Evolutionary conservation across 2,329 filamentous ascomycete species (phyloP), one percentile per base, ranked within the genome.

Genomic region (Massarina eburnea): DNA sequence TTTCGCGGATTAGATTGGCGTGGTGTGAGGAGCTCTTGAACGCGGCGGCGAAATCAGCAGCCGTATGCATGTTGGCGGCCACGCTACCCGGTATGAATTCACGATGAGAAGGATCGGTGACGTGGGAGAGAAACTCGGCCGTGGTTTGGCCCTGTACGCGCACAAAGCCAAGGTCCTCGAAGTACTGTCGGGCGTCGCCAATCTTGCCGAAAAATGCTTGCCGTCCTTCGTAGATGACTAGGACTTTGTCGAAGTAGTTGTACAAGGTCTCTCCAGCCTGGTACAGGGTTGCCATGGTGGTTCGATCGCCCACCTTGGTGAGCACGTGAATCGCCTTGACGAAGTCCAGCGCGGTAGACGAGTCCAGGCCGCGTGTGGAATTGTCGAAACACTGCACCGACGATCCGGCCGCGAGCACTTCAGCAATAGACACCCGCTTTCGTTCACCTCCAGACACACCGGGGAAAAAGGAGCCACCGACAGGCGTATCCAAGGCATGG

Each of bases 171-270:
- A 85, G 80, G 8, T 76, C 67, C 54, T 81, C 78, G 46, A 89
- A 89, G 66, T 82, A 89, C 0, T 66, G 65, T 55, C 78, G 82
- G 1, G 85, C 86, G 1, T 73, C 65, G 3, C 51, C 59, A 0
- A 80, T 78, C 0, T 78, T 77, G 0, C 87, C 87, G 51, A 83
- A 89, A 71, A 81, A 90, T 48, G 89, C 89, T 59, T 89, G 79
- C 0, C 82, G 77, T 1, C 87, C 88, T 57, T 89, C 83, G 57
- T 89, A 88, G 0, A 90, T 71, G 0, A 91, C 82, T 0, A 83
- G 75, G 0, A 80, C 80, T 61, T 89, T 89, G 68, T 91, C 85
- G 54, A 91, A 90, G 8, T 38, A 34, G 18, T 52, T 32, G 36
- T 39, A 51, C 1, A 57, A 6, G 26, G 17, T 17, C 2, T 41